Percentiles rank a stretch among this genome's conserved stretches.
Conservation (phyloP, 805 yeast genomes). For the Lipomyces kockii region DNA sequence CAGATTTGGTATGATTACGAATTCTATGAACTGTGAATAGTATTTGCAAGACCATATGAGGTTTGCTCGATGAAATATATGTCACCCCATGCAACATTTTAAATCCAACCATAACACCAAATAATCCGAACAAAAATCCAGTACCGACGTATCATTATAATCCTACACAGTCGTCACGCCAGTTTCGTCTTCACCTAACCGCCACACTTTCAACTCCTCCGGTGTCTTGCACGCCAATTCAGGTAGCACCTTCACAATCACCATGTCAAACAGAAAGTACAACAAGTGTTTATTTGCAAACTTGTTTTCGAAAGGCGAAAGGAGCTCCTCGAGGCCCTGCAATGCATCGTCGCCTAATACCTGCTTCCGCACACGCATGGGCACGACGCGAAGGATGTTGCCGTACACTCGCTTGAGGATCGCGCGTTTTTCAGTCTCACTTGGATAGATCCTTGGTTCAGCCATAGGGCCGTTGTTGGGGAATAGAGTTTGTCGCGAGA, state of each 20-base stretch:
- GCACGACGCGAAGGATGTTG: conserved; percentile 32
- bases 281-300: conserved; percentile 43
- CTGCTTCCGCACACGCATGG: conserved; percentile 31
- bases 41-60: not conserved
- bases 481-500: conserved; percentile 50
- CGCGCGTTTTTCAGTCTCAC: conserved; percentile 47
- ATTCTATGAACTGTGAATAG: not conserved
- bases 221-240: conserved; percentile 41
- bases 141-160: not conserved
- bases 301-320: conserved; percentile 40
- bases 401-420: conserved; percentile 34
- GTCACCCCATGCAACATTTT: not conserved
- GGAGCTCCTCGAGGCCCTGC: conserved; percentile 37
- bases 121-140: not conserved
- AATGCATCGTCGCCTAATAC: conserved; percentile 37
- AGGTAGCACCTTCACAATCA: conserved; percentile 40
- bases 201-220: conserved; percentile 36
- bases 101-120: not conserved
- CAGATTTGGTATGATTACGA: not conserved
- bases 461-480: conserved; percentile 59
- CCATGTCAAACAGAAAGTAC: conserved; percentile 40
- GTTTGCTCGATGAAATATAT: not conserved
- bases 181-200: conserved; percentile 33
- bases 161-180: not conserved
- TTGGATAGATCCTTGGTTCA: conserved; percentile 52